Evolutionary conservation across 768 basidiomycete genomes (phyloP), one percentile per base, ranked within the genome.

Genomic region (Agrocybe chaxingu): DNA sequence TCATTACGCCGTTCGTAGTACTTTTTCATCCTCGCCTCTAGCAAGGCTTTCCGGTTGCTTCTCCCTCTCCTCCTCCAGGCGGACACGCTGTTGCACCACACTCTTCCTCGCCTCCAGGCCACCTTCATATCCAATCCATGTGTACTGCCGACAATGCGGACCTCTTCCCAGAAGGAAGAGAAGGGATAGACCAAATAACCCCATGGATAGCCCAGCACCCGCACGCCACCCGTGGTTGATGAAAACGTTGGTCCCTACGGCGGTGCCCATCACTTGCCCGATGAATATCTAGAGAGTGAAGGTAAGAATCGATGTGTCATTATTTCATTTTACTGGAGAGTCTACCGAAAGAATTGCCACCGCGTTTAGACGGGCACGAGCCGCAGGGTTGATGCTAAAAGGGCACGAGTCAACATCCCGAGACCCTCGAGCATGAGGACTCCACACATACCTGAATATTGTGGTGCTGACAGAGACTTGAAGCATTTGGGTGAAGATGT

Each of bases 251-350:
- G 88, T 86, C 30, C 89, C 85, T 0, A 85, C 84, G 0, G 86
- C 76, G 0, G 89, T 91, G 12, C 91, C 91, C 67, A 87, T 83
- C 8, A 92, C 86, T 70, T 92, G 89, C 0, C 91, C 91, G 18
- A 88, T 75, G 65, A 90, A 89, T 30, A 87, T 66, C 78, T 79
- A 38, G 19, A 40, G 33, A 19, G 34, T 16, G 16, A 30, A 29
- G 9, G 38, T 48, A 43, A 45, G 19, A 39, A 42, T 8, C 36
- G 13, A 43, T 16, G 16, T 10, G 7, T 12, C 11, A 16, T 30
- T 13, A n/a, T 8, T 33, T 13, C 45, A 29, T 24, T 7, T 43
- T 11, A 8, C 18, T 18, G 8, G 30, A 12, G 11, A 32, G 64
- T 76, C 54, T 60, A 85, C 86, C 2, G 83, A 81, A 47, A 92